Evolutionary conservation across 768 basidiomycete species (phyloP).

Genomic region (Serendipita sp.): DNA sequence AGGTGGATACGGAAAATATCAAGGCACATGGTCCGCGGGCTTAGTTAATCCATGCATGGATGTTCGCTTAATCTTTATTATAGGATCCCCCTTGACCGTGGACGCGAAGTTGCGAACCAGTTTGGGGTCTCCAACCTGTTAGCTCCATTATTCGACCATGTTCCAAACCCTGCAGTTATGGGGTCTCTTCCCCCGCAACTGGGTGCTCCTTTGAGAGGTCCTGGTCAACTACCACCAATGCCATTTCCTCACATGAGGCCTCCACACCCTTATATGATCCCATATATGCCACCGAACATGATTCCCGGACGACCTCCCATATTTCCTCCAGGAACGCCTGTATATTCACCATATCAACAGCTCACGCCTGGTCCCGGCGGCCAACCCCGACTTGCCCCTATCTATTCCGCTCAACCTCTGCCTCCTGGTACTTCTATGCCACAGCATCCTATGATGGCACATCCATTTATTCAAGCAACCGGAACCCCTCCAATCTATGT

Average conservation of each 20-base stretch:
- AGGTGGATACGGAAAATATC: constrained; percentile 97
- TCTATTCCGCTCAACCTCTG: constrained; percentile 26
- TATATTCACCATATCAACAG: constrained; percentile 1
- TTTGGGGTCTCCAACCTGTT: constrained; percentile 84
- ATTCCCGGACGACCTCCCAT: constrained; percentile 3
- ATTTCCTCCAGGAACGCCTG: background rate
- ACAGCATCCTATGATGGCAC: constrained; percentile 28
- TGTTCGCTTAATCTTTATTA: background rate
- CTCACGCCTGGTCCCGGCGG: background rate
- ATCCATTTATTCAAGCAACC: constrained; percentile 20
- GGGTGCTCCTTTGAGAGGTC: background rate
- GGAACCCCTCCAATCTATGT: constrained; percentile 9
- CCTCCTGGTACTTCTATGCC: constrained; percentile 31
- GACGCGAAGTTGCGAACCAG: constrained; percentile 79
- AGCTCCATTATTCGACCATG: constrained; percentile 83
- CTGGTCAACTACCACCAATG: background rate
- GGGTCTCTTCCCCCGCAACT: constrained; percentile 38
- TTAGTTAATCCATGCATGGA: background rate
- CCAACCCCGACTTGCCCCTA: constrained; percentile 33
- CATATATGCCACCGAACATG: constrained; percentile 2
- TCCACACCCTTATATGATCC: constrained; percentile 4
- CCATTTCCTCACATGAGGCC: constrained; percentile 4
- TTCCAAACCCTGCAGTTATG: constrained; percentile 57
- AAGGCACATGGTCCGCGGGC: constrained; percentile 79
- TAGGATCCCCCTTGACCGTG: constrained; percentile 93